phyloP scores from a whole-genome alignment of 1,139 yeast genomes.

The Saccharomyces hybrid region DNA sequence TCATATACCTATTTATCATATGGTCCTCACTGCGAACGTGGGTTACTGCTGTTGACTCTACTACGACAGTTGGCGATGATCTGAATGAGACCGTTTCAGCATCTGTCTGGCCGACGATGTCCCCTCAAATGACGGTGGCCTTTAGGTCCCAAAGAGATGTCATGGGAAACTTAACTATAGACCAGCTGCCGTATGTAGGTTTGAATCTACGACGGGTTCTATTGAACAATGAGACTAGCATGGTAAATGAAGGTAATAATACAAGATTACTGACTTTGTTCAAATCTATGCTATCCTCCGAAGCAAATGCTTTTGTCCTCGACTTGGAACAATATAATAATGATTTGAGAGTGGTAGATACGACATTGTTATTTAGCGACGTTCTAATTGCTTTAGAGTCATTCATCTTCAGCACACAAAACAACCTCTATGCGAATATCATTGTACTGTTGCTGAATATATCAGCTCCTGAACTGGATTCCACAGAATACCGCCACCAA shows the following conservation, averaged over 20 bases:
- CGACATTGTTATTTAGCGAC: conserved; percentile 36
- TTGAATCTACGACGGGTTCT: conserved; percentile 45
- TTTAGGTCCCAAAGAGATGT: conserved; percentile 65
- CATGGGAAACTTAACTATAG: conserved; percentile 47
- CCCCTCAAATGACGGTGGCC: conserved; percentile 35
- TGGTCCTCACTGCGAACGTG: neutral
- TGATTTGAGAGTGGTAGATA: conserved; percentile 49
- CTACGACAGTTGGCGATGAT: neutral
- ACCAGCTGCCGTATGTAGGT: conserved; percentile 53
- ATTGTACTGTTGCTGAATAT: conserved; percentile 45
- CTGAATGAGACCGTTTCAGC: neutral
- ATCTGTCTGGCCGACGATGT: conserved; percentile 21
- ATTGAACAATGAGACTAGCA: conserved; percentile 44
- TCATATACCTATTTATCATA: neutral
- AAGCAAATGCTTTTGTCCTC: conserved; percentile 46
- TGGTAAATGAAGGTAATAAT: conserved; percentile 29
- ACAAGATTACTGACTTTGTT: conserved; percentile 36
- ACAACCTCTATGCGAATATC: conserved; percentile 48
- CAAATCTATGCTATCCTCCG: conserved; percentile 39
- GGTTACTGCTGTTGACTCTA: neutral
- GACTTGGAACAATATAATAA: conserved; percentile 63
- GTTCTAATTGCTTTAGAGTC: conserved; percentile 31
- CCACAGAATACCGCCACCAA: conserved; percentile 25
- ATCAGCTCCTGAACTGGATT: neutral
- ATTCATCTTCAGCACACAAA: conserved; percentile 45